Evolutionary conservation across 148 eudicot genomes (phyloP).

Genomic region (Chenopodium album): DNA sequence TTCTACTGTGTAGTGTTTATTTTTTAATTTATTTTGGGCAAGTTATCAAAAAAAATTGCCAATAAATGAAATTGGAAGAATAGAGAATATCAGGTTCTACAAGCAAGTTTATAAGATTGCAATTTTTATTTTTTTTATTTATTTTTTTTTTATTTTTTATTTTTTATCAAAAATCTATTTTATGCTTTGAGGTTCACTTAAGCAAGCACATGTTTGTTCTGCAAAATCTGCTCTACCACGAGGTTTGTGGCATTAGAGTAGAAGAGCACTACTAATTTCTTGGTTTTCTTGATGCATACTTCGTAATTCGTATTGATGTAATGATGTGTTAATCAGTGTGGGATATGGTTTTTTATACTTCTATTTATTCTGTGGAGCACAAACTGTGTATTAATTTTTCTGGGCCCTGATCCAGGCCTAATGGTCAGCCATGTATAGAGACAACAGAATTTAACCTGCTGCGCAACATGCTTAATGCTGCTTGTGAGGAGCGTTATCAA

Average conservation of each 20-base stretch:
- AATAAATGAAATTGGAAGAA: no score
- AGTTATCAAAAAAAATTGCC: no score
- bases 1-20: no score
- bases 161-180: no score
- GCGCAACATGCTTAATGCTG: constrained; percentile 86
- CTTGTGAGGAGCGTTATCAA: constrained; percentile 75
- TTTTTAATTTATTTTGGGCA: no score
- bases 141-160: no score
- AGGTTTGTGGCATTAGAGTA: background rate
- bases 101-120: no score
- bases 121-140: no score
- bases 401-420: constrained; percentile 51
- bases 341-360: background rate
- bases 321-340: background rate
- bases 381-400: no score
- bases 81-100: no score
- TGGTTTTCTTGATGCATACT: background rate
- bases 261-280: background rate
- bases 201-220: background rate
- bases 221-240: background rate
- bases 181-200: no score
- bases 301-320: no score
- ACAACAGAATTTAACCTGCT: constrained; percentile 72
- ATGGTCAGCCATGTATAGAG: constrained; percentile 64
- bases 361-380: background rate